Base-by-base conservation (phyloP, 768 basidiomycete genomes). In the Pleurotus tuber-regium region DNA sequence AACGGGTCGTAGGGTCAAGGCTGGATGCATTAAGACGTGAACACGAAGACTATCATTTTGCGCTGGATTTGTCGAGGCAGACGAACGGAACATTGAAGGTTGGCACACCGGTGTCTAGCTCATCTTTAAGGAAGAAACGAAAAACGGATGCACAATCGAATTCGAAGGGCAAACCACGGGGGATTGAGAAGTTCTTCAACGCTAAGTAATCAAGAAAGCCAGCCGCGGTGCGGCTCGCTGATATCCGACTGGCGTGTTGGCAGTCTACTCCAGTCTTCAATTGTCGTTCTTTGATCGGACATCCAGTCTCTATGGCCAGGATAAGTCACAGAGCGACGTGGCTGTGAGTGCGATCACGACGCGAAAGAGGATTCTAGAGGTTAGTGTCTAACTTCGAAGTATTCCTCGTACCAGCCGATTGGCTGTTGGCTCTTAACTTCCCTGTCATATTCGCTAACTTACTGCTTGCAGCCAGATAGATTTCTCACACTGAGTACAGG, bases 21-120 rank as follows among this genome's bases (percentile, higher is more conserved):
- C 12, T 48, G 9, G 46, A 48, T 24, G 23, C 4, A 16, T 30
- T 48, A 12, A 16, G 73, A 49, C 58, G 78, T 65, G 95, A 97
- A 62, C 95, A 98, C 59, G 77, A 82, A 29, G 95, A 97, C 67
- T 97, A 83, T 65, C 95, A 98, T 66, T 83, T 92, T 58, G 94
- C 95, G 1, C 76, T 84, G 59, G 87, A 91, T 50, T 63, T 98
- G 44, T 78, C 85, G 18, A 76, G 76, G 21, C 70, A 74, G 48
- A 52, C 67, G 41, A 60, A 57, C 28, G 56, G 52, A 30, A 56
- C 55, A 3, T 44, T 55, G 19, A 51, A 55, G 28, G 53, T 43
- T 12, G 59, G 52, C 26, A 53, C 60, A 41, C 53, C 57, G 38
- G 59, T 50, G 7, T 25, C 40, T 24, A 49, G 36, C 8, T 51